Evolutionary conservation across 768 basidiomycete genomes (phyloP).

Genomic region (Tremella mesenterica): DNA sequence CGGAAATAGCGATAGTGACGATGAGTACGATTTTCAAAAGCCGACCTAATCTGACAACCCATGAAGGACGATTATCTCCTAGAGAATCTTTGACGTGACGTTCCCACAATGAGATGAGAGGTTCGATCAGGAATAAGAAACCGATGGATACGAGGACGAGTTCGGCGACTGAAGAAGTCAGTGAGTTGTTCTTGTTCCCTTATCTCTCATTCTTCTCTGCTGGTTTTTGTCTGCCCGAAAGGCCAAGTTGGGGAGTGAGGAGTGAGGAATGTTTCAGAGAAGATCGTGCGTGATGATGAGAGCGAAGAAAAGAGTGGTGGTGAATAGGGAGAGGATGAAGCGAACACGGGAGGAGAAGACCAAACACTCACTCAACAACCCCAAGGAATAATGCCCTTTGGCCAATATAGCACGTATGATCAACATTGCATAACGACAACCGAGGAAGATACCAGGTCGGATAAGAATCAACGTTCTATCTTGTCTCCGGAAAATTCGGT

Average conservation of each 20-base stretch:
- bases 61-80: not conserved
- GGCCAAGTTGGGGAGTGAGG: no score
- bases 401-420: slow-evolving; percentile 11
- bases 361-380: slow-evolving; percentile 18
- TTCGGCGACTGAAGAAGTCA: slow-evolving; percentile 12
- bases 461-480: slow-evolving; percentile 5
- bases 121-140: slow-evolving; percentile 19
- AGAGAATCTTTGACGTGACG: not conserved
- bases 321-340: no score
- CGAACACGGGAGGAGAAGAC: no score
- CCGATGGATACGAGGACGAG: slow-evolving; percentile 18
- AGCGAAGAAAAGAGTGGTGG: no score
- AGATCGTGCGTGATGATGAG: no score
- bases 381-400: slow-evolving; percentile 4
- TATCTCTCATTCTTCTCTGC: no score
- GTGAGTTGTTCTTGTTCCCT: no score
- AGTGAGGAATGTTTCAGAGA: no score
- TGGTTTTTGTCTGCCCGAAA: no score
- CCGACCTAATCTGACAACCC: not conserved
- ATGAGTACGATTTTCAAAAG: slow-evolving; percentile 6
- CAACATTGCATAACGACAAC: slow-evolving; percentile 5
- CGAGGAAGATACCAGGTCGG: slow-evolving; percentile 14
- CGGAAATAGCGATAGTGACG: slow-evolving; percentile 6
- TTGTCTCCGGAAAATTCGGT: not conserved
- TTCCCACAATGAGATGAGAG: slow-evolving; percentile 12